phyloP scores from a whole-genome alignment of 768 basidiomycete genomes.

The Roridomyces roridus region DNA sequence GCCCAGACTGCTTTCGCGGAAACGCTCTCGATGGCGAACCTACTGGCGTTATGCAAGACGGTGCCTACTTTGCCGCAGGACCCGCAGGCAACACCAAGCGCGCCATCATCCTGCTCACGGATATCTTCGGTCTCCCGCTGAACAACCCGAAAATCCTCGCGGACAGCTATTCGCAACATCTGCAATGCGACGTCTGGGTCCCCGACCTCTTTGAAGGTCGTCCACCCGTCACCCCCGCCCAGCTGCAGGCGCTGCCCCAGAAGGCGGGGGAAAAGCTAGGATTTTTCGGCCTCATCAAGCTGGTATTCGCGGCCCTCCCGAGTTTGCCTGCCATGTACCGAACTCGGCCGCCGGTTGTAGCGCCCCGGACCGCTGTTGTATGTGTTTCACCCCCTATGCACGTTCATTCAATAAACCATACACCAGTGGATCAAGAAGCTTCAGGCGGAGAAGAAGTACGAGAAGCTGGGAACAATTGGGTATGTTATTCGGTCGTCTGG shows the following conservation, averaged over 20 bases:
- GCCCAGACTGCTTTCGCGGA: conserved; percentile 35
- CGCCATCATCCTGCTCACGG: conserved; percentile 47
- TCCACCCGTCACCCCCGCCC: conserved; percentile 8
- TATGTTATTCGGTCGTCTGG: conserved; percentile 18
- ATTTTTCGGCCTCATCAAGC: conserved; percentile 33
- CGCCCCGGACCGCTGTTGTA: too few relatives aligned
- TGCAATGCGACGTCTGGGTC: conserved; percentile 52
- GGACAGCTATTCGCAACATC: conserved; percentile 39
- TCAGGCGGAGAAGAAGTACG: conserved; percentile 45
- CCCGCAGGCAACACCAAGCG: conserved; percentile 24
- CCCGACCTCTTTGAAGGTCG: conserved; percentile 49
- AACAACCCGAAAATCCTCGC: conserved; percentile 49
- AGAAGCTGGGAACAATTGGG: conserved; percentile 52
- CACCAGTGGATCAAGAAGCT: conserved; percentile 45
- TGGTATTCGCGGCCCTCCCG: conserved; percentile 31
- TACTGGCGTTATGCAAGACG: conserved; percentile 35
- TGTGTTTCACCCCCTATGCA: too few relatives aligned
- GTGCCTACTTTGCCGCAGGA: conserved; percentile 39
- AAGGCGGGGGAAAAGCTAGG: conserved; percentile 39
- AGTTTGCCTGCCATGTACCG: conserved; percentile 36
- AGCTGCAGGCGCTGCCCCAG: conserved; percentile 28
- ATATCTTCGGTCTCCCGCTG: conserved; percentile 46
- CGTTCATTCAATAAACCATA: too few relatives aligned
- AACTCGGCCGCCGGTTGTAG: conserved; percentile 37
- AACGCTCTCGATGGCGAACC: conserved; percentile 41